Evolutionary conservation across 2,329 filamentous ascomycete species (phyloP).

Genomic region (Trichoderma semiorbis): DNA sequence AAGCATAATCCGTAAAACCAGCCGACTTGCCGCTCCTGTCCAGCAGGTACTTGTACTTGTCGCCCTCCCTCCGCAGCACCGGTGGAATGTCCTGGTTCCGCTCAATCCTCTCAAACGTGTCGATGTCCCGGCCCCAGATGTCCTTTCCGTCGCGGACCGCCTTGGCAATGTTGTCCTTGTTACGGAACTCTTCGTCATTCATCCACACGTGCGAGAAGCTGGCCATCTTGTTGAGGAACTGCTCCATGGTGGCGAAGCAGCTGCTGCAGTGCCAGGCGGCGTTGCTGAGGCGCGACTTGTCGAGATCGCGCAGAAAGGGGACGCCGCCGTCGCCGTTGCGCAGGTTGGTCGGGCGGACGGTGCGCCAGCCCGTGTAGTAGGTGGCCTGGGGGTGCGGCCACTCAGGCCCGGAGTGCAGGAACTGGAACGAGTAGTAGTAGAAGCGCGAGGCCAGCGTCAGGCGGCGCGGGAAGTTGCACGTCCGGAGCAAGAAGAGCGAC

Average conservation of each 20-base stretch:
- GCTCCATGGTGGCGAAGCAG: constrained; percentile 55
- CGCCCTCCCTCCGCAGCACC: constrained; percentile 40
- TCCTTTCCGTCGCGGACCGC: constrained; percentile 51
- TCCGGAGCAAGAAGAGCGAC: constrained; percentile 46
- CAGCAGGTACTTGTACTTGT: constrained; percentile 44
- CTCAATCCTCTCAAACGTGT: constrained; percentile 48
- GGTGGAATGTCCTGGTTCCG: constrained; percentile 51
- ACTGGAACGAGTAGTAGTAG: constrained; percentile 59
- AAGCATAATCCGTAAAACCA: constrained; percentile 47
- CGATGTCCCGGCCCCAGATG: constrained; percentile 48
- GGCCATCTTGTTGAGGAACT: constrained; percentile 54
- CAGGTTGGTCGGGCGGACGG: constrained; percentile 52
- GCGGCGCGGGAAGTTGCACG: constrained; percentile 50
- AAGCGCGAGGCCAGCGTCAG: constrained; percentile 50
- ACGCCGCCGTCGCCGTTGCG: constrained; percentile 45
- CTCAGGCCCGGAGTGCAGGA: constrained; percentile 36
- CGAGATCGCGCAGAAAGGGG: constrained; percentile 36
- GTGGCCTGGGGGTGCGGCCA: constrained; percentile 62
- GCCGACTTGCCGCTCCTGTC: constrained; percentile 44
- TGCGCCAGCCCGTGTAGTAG: constrained; percentile 43
- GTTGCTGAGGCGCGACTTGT: constrained; percentile 45
- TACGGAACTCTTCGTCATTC: constrained; percentile 48
- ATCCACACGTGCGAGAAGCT: constrained; percentile 54
- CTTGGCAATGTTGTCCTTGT: constrained; percentile 47
- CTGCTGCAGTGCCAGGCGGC: constrained; percentile 61